Percentiles rank a stretch among this genome's conserved stretches.
These are phyloP conservation scores for Cylindrotheca closterium DNA, from an alignment of 108 stramenopile species.

Conservation along the genomic window DNA sequence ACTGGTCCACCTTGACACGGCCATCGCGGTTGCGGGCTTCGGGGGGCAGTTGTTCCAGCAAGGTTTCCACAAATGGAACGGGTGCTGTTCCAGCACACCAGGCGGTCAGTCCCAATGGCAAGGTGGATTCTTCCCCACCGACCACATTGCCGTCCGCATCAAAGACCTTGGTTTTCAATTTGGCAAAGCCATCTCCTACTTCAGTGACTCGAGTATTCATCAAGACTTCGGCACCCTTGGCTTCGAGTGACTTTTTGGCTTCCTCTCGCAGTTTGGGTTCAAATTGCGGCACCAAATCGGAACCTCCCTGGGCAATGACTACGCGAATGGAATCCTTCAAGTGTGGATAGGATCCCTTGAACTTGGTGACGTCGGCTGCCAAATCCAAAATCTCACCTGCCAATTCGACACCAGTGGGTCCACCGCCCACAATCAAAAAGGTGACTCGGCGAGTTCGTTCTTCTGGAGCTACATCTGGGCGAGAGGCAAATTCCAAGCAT, in stretches of 20 bases:
- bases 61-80: slow-evolving; percentile 49
- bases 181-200: slow-evolving; percentile 43
- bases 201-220: slow-evolving; percentile 50
- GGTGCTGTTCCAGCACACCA: slow-evolving; percentile 70
- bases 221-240: slow-evolving; percentile 52
- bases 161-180: slow-evolving; percentile 29
- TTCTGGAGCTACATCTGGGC: slow-evolving; percentile 35
- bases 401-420: slow-evolving; percentile 72
- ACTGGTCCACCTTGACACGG: slow-evolving; percentile 55
- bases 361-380: slow-evolving; percentile 35
- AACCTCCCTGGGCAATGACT: slow-evolving; percentile 53
- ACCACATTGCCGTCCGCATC: slow-evolving; percentile 31
- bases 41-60: slow-evolving; percentile 45
- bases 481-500: slow-evolving; percentile 56
- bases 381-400: slow-evolving; percentile 72
- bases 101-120: slow-evolving; percentile 47
- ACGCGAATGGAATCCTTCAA: slow-evolving; percentile 45
- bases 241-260: slow-evolving; percentile 36
- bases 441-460: slow-evolving; percentile 31
- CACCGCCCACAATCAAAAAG: slow-evolving; percentile 63
- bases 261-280: slow-evolving; percentile 40
- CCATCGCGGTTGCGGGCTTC: slow-evolving; percentile 37
- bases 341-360: slow-evolving; percentile 41
- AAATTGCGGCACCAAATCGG: slow-evolving; percentile 55
- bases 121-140: slow-evolving; percentile 29